A percentile compares a stretch with the other conserved stretches of the same genome.
Conservation (phyloP, 352 stramenopile species). For the Globisporangium apiculatum region DNA sequence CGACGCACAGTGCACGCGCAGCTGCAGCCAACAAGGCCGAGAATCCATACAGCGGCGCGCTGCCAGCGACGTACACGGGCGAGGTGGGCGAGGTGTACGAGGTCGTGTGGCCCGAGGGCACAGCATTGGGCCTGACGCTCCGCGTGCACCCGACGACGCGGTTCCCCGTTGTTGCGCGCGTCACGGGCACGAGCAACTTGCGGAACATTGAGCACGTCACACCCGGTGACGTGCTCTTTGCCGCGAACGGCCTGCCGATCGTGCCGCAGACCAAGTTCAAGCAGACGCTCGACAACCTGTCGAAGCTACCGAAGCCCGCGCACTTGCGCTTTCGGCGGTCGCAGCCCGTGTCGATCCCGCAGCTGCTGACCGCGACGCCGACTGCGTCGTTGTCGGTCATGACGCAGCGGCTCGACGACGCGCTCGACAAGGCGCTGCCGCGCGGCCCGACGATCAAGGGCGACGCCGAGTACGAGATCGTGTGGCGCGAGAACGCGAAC, state of each 20-base stretch:
- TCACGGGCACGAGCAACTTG: conserved; percentile 68
- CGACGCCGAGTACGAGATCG: conserved; percentile 73
- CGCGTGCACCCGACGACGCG: conserved; percentile 63
- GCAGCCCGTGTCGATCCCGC: conserved; percentile 21
- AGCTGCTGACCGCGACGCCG: conserved; percentile 6
- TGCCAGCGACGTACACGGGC: conserved; percentile 18
- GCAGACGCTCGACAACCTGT: conserved; percentile 67
- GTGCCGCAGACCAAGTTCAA: conserved; percentile 73
- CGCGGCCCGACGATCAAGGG: conserved; percentile 46
- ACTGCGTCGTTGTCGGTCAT: neutral
- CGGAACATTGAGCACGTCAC: conserved; percentile 73
- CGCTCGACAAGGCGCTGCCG: conserved; percentile 32
- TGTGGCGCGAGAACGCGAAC: conserved; percentile 81
- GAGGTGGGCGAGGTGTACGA: conserved; percentile 61
- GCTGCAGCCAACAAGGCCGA: neutral
- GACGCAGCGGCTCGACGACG: conserved; percentile 19
- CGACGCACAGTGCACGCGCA: neutral
- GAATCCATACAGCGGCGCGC: conserved; percentile 4
- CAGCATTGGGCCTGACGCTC: conserved; percentile 55
- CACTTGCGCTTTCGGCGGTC: conserved; percentile 57
- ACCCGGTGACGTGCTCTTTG: conserved; percentile 60
- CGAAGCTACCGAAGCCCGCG: conserved; percentile 60
- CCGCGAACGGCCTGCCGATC: conserved; percentile 67
- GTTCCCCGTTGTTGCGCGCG: conserved; percentile 61
- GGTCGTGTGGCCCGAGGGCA: conserved; percentile 63